Evolutionary conservation across 257 asterid genomes (phyloP).

Genomic region (Thymus quinquecostatus): DNA sequence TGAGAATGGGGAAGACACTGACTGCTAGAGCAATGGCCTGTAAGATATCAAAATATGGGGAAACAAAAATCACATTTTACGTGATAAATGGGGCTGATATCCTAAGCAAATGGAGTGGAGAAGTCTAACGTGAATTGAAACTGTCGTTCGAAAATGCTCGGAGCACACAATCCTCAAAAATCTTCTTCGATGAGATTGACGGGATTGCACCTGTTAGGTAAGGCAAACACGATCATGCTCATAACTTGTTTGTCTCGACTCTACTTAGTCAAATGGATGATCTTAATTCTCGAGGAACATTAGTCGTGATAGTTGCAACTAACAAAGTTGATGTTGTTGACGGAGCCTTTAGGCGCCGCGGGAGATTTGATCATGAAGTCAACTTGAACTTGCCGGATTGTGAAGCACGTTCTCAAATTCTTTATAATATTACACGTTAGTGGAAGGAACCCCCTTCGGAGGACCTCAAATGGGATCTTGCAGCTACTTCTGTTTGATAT

Average conservation of each 20-base stretch:
- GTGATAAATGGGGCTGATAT: conserved; percentile 99
- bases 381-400: conserved; percentile 91
- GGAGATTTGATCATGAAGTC: conserved; percentile 96
- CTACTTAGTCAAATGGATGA: conserved; percentile 96
- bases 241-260: conserved; percentile 94
- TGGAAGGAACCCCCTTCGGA: conserved; percentile 52
- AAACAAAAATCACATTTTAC: conserved; percentile 81
- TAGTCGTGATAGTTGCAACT: conserved; percentile 96
- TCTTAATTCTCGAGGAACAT: conserved; percentile 97
- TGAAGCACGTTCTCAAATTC: conserved; percentile 94
- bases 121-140: conserved; percentile 94
- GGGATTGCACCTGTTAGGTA: conserved; percentile 99
- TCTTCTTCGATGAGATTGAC: conserved; percentile 96
- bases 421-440: conserved; percentile 88
- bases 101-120: conserved; percentile 98
- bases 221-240: conserved; percentile 98
- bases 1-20: conserved; percentile 95
- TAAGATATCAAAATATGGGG: conserved; percentile 95
- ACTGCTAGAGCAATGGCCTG: conserved; percentile 95
- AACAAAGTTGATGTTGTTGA: conserved; percentile 95
- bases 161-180: conserved; percentile 91
- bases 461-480: conserved; percentile 83
- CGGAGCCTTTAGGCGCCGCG: conserved; percentile 99
- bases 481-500: conserved; percentile 97
- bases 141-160: conserved; percentile 95